phyloP scores from a whole-genome alignment of 2,329 filamentous ascomycete genomes.

The Byssochlamys sp. region DNA sequence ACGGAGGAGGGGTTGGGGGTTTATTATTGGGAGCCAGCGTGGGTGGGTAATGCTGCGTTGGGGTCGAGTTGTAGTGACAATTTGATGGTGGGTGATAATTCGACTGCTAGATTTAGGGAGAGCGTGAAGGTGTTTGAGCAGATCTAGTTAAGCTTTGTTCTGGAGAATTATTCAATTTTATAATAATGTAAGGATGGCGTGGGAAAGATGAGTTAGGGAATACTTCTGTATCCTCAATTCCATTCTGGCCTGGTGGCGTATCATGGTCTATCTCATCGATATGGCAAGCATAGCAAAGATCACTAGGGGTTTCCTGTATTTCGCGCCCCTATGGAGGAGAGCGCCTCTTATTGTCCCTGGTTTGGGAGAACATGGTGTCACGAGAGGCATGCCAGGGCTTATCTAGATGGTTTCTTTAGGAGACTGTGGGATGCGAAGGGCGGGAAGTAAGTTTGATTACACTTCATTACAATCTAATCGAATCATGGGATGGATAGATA shows the following conservation, averaged over 20 bases:
- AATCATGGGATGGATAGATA: neutral
- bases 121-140: slow-evolving; percentile 49
- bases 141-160: slow-evolving; percentile 18
- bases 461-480: neutral
- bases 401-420: neutral
- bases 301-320: slow-evolving; percentile 14
- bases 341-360: slow-evolving; percentile 12
- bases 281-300: slow-evolving; percentile 3
- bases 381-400: slow-evolving; percentile 13
- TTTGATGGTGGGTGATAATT: slow-evolving; percentile 47
- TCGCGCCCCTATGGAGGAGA: slow-evolving; percentile 8
- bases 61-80: slow-evolving; percentile 59
- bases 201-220: too few relatives aligned
- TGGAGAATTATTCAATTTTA: neutral
- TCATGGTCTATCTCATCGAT: slow-evolving; percentile 15
- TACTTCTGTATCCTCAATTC: slow-evolving; percentile 16
- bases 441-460: neutral
- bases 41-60: slow-evolving; percentile 55
- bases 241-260: slow-evolving; percentile 13
- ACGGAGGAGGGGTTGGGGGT: slow-evolving; percentile 50
- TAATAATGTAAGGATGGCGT: too few relatives aligned
- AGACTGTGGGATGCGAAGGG: neutral
- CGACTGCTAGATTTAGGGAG: slow-evolving; percentile 43
- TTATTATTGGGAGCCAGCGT: slow-evolving; percentile 67
- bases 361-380: slow-evolving; percentile 14